Conservation (phyloP, 768 basidiomycete genomes). For the Symmetrospora coprosmae region DNA sequence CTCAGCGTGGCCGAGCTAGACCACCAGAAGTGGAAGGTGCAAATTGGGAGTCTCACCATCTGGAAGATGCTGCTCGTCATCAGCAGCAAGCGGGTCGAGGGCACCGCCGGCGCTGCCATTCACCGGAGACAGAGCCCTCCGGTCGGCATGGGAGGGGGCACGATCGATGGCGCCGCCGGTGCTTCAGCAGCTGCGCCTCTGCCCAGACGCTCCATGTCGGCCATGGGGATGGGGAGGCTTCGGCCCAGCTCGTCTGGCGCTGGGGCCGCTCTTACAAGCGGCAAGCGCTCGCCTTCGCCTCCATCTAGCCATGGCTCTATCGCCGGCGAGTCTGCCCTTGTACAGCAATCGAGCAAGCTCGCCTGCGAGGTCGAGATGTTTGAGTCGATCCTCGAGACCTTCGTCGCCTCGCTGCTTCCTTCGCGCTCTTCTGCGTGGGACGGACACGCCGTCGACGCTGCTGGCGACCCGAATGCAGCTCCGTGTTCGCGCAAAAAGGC, state of each 20-base stretch:
- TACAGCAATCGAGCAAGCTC: conserved; percentile 10
- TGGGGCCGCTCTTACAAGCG: not conserved
- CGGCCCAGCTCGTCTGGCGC: not conserved
- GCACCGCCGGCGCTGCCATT: not conserved
- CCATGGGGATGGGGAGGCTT: conserved; percentile 8
- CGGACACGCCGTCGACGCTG: conserved; percentile 11
- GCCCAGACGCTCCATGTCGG: not conserved
- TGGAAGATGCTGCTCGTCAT: conserved; percentile 33
- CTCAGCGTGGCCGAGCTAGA: conserved; percentile 25
- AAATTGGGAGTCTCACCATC: conserved; percentile 24
- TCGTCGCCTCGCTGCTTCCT: conserved; percentile 7
- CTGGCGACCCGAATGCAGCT: not conserved
- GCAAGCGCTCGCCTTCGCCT: conserved; percentile 24
- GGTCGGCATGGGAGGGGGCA: too few species aligned
- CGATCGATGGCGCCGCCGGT: not conserved
- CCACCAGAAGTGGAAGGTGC: conserved; percentile 31
- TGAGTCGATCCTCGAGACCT: conserved; percentile 7
- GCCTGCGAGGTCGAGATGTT: conserved; percentile 20
- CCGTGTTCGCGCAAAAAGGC: not conserved
- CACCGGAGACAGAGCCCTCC: conserved; percentile 8
- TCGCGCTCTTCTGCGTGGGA: not conserved
- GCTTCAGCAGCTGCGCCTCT: not conserved
- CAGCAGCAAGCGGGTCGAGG: conserved; percentile 1
- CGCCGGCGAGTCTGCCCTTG: not conserved
- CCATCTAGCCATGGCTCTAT: not conserved